phyloP scores from a whole-genome alignment of 2,329 filamentous ascomycete genomes.

The Fusarium napiforme region DNA sequence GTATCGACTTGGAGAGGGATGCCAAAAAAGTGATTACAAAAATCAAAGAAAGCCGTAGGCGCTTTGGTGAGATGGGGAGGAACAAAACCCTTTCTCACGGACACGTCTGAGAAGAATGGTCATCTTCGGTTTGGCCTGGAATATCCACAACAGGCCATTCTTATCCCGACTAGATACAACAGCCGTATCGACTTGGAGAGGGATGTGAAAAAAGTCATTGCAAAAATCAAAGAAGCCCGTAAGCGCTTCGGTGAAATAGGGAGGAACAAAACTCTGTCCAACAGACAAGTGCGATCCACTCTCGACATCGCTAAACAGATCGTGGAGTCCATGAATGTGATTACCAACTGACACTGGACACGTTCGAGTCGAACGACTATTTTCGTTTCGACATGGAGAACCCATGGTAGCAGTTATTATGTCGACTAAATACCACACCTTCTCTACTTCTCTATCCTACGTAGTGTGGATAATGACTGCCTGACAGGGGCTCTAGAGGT shows the following conservation, averaged over 20 bases:
- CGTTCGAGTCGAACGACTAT: background rate
- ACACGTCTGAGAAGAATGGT: background rate
- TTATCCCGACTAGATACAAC: too few species aligned
- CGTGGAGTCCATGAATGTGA: background rate
- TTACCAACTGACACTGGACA: background rate
- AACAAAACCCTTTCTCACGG: background rate
- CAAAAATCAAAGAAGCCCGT: background rate
- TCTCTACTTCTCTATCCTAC: background rate
- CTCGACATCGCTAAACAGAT: background rate
- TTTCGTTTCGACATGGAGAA: background rate
- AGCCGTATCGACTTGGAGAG: background rate
- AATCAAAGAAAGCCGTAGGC: background rate
- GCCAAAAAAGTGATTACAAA: background rate
- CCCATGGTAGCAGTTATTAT: background rate
- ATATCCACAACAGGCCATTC: background rate
- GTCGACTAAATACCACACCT: background rate
- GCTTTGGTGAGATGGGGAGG: background rate
- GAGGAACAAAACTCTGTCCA: background rate
- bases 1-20: background rate
- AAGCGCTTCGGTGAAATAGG: background rate
- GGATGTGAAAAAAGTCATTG: background rate
- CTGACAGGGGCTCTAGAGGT: too few species aligned
- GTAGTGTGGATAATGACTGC: background rate
- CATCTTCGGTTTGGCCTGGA: background rate
- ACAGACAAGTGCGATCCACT: background rate